These are phyloP conservation scores for Lactarius deliciosus DNA, from an alignment of 768 basidiomycete genomes.

Conservation along the genomic window DNA sequence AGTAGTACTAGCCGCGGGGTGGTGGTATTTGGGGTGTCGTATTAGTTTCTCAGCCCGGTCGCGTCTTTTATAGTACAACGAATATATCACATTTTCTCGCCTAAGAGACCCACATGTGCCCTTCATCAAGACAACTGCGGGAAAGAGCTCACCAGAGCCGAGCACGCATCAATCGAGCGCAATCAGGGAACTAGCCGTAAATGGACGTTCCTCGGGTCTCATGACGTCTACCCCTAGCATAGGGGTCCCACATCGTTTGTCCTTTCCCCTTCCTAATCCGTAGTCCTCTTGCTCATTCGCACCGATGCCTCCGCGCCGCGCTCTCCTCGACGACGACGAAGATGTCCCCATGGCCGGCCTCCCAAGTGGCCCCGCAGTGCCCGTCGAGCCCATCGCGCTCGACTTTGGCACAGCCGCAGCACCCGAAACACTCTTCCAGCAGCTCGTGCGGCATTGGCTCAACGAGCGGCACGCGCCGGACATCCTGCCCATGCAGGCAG, in stretches of 20 bases:
- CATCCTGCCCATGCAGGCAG: conserved; percentile 70
- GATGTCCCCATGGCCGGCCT: conserved; percentile 25
- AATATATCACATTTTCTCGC: too few species aligned
- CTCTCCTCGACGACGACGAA: conserved; percentile 28
- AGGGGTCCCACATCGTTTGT: neutral
- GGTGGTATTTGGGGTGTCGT: neutral
- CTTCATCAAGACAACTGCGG: neutral
- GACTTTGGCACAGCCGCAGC: conserved; percentile 27
- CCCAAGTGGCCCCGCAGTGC: neutral
- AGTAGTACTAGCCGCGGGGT: neutral
- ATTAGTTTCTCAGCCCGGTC: too few species aligned
- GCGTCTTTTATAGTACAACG: neutral
- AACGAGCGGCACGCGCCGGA: conserved; percentile 84
- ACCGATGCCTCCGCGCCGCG: conserved; percentile 26
- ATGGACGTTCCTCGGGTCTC: neutral
- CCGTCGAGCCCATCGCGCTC: conserved; percentile 15
- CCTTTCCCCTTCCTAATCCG: neutral
- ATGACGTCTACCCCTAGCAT: neutral
- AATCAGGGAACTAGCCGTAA: neutral
- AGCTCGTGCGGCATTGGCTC: conserved; percentile 80
- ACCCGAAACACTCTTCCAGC: conserved; percentile 60
- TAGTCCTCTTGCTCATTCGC: neutral
- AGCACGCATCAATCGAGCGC: neutral
- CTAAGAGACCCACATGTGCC: neutral
- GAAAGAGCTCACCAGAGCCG: neutral